Percentiles rank a stretch among this genome's conserved stretches.
Conservation (phyloP, 345 rosid genomes). For the Arabidopsis thaliana region TAIR10.1 NC_003071.7:10537001-10537500, state of each 20-base stretch:
- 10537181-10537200: no score
- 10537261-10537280: conserved; percentile 23
- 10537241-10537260: background rate
- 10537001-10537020: conserved; percentile 11
- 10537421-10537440: conserved; percentile 10
- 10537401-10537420: conserved; percentile 10
- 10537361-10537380: background rate
- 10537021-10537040: conserved; percentile 11
- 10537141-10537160: background rate
- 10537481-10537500: conserved; percentile 15
- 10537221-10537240: conserved; percentile 1
- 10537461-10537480: background rate
- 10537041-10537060: background rate
- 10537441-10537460: background rate
- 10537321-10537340: conserved; percentile 24
- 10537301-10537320: conserved; percentile 8
- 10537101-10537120: background rate
- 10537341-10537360: background rate
- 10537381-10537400: conserved; percentile 1
- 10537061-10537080: conserved; percentile 2
- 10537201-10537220: background rate
- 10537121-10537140: conserved; percentile 10
- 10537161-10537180: background rate
- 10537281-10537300: conserved; percentile 17
- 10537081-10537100: background rate